These are phyloP conservation scores for Silene vulgaris DNA, from an alignment of 179 eudicot species.

Conservation along the genomic window DNA sequence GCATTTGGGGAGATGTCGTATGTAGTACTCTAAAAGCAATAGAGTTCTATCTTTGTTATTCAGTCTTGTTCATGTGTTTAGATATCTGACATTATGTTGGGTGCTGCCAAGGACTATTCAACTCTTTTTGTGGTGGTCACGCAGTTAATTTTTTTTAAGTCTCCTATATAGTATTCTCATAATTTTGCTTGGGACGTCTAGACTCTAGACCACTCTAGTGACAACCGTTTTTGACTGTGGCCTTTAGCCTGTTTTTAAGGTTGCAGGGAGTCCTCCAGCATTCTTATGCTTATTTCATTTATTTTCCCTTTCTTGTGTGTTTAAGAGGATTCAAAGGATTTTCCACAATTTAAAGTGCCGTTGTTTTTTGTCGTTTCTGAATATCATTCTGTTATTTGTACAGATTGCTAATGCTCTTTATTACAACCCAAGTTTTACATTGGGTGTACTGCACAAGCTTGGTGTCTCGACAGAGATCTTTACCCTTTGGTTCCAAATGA, in stretches of 20 bases:
- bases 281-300: neutral
- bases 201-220: neutral
- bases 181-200: neutral
- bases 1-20: too few relatives aligned
- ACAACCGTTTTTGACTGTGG: neutral
- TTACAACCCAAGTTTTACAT: slow-evolving; percentile 75
- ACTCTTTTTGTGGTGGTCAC: neutral
- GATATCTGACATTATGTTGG: neutral
- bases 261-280: neutral
- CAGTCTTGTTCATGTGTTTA: neutral
- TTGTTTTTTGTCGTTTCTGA: neutral
- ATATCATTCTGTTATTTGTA: slow-evolving; percentile 12
- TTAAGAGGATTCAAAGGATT: neutral
- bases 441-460: slow-evolving; percentile 72
- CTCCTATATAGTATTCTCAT: neutral
- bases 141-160: neutral
- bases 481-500: slow-evolving; percentile 92
- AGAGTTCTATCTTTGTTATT: neutral
- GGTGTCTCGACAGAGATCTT: slow-evolving; percentile 80
- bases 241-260: neutral
- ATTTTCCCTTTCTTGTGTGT: neutral
- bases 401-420: slow-evolving; percentile 94
- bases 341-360: neutral
- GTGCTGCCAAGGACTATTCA: neutral
- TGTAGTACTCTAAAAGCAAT: slow-evolving; percentile 2